Percentiles rank a stretch among this genome's conserved stretches.
These are phyloP conservation scores for Biscogniauxia sp. DNA, from an alignment of 2,329 filamentous ascomycete genomes.

Conservation along the genomic window DNA sequence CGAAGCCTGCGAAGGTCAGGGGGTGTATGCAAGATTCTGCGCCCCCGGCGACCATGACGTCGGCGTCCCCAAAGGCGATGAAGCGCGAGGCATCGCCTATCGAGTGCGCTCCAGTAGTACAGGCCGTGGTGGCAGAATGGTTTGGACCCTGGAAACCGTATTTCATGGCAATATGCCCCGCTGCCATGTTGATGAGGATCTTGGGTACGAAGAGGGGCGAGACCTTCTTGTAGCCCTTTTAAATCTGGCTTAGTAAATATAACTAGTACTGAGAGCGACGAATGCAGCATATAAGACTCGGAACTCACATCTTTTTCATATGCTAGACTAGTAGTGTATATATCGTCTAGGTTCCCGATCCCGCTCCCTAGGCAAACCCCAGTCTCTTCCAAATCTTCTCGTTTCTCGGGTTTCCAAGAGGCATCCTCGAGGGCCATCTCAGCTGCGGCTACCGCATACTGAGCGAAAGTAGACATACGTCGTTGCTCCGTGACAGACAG, in stretches of 20 bases:
- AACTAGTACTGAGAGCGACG: slow-evolving; percentile 10
- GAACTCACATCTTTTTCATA: slow-evolving; percentile 67
- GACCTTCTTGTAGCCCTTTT: slow-evolving; percentile 84
- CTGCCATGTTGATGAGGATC: slow-evolving; percentile 90
- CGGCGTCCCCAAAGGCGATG: slow-evolving; percentile 84
- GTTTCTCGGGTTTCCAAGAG: slow-evolving; percentile 63
- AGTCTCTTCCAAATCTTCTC: slow-evolving; percentile 69
- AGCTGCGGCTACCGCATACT: slow-evolving; percentile 85
- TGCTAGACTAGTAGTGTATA: slow-evolving; percentile 77
- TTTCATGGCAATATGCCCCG: slow-evolving; percentile 91
- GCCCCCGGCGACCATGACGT: slow-evolving; percentile 95
- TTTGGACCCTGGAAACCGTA: slow-evolving; percentile 89
- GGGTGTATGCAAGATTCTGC: slow-evolving; percentile 96
- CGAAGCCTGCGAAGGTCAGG: slow-evolving; percentile 87
- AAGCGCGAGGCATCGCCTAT: slow-evolving; percentile 93
- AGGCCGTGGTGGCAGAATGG: slow-evolving; percentile 89
- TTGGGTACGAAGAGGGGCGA: slow-evolving; percentile 92
- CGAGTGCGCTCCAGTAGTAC: slow-evolving; percentile 92
- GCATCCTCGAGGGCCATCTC: slow-evolving; percentile 85
- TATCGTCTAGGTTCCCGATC: slow-evolving; percentile 89
- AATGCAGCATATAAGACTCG: neutral
- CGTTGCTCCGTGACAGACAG: slow-evolving; percentile 55
- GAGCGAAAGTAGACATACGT: slow-evolving; percentile 86
- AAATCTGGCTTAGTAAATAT: neutral
- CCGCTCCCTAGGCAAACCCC: slow-evolving; percentile 93